Percentiles rank a stretch among this genome's conserved stretches.
These are phyloP conservation scores for Pestalotiopsis sp. DNA, from an alignment of 2,329 filamentous ascomycete species.

Conservation along the genomic window DNA sequence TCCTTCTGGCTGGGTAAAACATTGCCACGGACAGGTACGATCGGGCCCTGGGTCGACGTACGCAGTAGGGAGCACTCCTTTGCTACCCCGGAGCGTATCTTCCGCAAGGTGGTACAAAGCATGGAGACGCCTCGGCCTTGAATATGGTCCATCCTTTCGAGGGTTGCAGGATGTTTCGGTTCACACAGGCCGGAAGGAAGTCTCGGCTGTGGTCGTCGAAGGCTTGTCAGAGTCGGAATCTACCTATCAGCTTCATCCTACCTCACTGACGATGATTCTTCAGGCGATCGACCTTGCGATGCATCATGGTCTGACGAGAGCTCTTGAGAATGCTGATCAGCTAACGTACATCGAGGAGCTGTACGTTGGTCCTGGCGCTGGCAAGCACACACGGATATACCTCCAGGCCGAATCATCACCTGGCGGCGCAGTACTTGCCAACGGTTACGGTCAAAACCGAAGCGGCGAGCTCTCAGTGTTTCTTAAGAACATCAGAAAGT, in stretches of 20 bases:
- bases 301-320: not conserved
- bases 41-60: not conserved
- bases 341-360: slow-evolving; percentile 8
- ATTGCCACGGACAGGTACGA: slow-evolving; percentile 18
- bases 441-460: not conserved
- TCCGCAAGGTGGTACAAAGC: not conserved
- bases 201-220: not conserved
- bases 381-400: not conserved
- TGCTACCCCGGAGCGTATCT: not conserved
- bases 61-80: not conserved
- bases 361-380: not conserved
- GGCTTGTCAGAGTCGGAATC: not conserved
- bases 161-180: slow-evolving; percentile 4
- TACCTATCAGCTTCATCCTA: slow-evolving; percentile 3
- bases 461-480: not conserved
- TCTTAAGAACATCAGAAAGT: not conserved
- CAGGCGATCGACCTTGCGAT: not conserved
- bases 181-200: not conserved
- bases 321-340: not conserved
- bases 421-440: not conserved
- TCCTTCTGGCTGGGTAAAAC: slow-evolving; percentile 29
- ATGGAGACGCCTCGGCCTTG: slow-evolving; percentile 1
- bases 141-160: slow-evolving; percentile 5
- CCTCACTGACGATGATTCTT: not conserved
- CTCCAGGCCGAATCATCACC: not conserved